Percentiles rank a stretch among this genome's conserved stretches.
These are phyloP conservation scores for Passiflora organensis DNA, from an alignment of 345 rosid genomes.

Conservation along the genomic window DNA sequence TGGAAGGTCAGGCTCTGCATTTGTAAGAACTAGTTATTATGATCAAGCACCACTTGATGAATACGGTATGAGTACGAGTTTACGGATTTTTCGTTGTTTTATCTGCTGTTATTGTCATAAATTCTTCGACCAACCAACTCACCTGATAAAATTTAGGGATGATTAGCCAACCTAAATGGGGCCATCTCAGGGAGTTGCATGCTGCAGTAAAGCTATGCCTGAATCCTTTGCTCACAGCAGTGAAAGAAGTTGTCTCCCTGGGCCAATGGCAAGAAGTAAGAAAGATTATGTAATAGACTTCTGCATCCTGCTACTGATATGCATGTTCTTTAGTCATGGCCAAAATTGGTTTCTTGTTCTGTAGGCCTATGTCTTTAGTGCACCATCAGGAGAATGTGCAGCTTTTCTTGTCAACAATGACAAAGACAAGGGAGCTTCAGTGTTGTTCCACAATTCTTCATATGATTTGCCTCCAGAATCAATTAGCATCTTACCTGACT, in stretches of 20 bases:
- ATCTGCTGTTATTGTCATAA: background rate
- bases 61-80: conserved; percentile 44
- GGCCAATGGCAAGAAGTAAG: conserved; percentile 59
- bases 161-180: conserved; percentile 71
- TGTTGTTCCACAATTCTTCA: conserved; percentile 40
- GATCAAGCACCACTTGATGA: conserved; percentile 86
- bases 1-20: conserved; percentile 60
- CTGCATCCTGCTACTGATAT: too few relatives aligned
- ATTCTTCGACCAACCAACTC: background rate
- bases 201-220: conserved; percentile 53
- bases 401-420: conserved; percentile 64
- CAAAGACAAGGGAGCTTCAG: conserved; percentile 21
- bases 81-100: background rate
- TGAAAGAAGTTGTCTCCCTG: conserved; percentile 21
- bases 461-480: conserved; percentile 58
- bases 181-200: conserved; percentile 73
- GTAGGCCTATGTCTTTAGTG: conserved; percentile 59
- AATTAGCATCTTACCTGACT: conserved; percentile 66
- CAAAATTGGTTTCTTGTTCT: background rate
- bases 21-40: conserved; percentile 53
- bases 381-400: conserved; percentile 41
- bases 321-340: too few relatives aligned
- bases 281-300: too few relatives aligned
- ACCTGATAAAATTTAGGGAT: conserved; percentile 36
- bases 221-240: conserved; percentile 51